These are phyloP conservation scores for Oryza glaberrima DNA, from an alignment of 176 grass and related monocot species.

Conservation along the genomic window DNA sequence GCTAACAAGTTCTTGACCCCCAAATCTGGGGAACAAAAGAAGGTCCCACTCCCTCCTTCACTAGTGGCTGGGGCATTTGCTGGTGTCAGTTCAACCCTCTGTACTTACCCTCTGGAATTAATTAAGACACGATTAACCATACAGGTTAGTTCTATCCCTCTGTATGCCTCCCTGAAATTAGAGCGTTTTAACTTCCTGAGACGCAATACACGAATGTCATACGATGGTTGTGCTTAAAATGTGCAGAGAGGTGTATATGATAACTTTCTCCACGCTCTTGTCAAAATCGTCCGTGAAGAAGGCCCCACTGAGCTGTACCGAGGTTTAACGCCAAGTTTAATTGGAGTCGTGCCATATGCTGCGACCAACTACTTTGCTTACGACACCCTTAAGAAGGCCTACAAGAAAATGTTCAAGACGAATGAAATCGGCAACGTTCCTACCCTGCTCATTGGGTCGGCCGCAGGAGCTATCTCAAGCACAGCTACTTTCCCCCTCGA, in stretches of 20 bases:
- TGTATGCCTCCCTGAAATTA: conserved; percentile 15
- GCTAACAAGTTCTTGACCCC: conserved; percentile 76
- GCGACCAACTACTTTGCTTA: conserved; percentile 89
- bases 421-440: conserved; percentile 62
- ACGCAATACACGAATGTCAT: background rate
- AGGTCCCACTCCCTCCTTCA: conserved; percentile 74
- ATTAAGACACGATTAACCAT: conserved; percentile 91
- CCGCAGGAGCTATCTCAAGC: conserved; percentile 84
- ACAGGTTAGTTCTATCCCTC: conserved; percentile 53
- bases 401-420: conserved; percentile 71
- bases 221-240: conserved; percentile 24
- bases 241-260: conserved; percentile 82
- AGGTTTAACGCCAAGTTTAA: conserved; percentile 84
- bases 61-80: conserved; percentile 84
- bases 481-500: conserved; percentile 84
- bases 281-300: conserved; percentile 77
- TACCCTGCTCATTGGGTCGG: conserved; percentile 74
- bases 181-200: background rate
- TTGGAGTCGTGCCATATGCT: conserved; percentile 87
- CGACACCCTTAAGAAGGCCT: conserved; percentile 78
- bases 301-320: conserved; percentile 76
- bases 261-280: conserved; percentile 70
- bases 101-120: conserved; percentile 91
- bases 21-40: conserved; percentile 62
- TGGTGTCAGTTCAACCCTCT: conserved; percentile 86